These are phyloP conservation scores for Xerocomellus amylosporus DNA, from an alignment of 768 basidiomycete genomes.

Conservation along the genomic window DNA sequence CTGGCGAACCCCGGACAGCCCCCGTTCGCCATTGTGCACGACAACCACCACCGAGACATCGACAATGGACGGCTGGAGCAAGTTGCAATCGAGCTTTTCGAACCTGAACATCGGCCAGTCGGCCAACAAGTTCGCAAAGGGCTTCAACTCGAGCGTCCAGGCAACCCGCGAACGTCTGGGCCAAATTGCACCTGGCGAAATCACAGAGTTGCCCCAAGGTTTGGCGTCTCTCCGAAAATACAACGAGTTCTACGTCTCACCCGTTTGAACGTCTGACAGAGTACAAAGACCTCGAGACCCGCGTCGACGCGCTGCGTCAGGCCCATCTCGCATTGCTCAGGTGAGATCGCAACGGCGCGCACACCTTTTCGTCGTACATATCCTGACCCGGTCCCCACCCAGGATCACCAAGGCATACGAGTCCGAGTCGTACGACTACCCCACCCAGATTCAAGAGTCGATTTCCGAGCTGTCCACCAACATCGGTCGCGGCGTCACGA, in stretches of 20 bases:
- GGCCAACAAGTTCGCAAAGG: conserved; percentile 73
- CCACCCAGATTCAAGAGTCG: conserved; percentile 83
- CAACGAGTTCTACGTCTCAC: not conserved
- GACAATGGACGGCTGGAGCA: conserved; percentile 59
- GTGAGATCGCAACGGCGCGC: conserved; percentile 40
- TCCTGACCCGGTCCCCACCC: not conserved
- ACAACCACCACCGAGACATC: conserved; percentile 2
- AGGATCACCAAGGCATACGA: conserved; percentile 91
- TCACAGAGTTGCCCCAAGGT: conserved; percentile 93
- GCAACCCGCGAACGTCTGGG: conserved; percentile 87
- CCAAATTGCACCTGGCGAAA: conserved; percentile 87
- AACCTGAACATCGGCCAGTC: conserved; percentile 71
- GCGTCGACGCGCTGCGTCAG: conserved; percentile 86
- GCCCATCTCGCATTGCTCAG: conserved; percentile 78
- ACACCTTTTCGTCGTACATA: not conserved
- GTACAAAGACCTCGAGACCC: conserved; percentile 92
- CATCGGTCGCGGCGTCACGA: conserved; percentile 72
- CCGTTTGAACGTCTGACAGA: conserved; percentile 47
- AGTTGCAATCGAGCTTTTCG: conserved; percentile 59
- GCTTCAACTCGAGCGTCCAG: conserved; percentile 79
- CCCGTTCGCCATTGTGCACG: not conserved
- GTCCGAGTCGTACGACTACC: conserved; percentile 85
- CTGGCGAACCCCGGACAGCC: conserved; percentile 9
- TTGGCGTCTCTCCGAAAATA: conserved; percentile 5
- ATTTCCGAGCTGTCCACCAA: conserved; percentile 66